A percentile compares a stretch with the other conserved stretches of the same genome.
These are phyloP conservation scores for Thalassiosira hispida DNA, from an alignment of 352 stramenopile genomes.

Conservation along the genomic window DNA sequence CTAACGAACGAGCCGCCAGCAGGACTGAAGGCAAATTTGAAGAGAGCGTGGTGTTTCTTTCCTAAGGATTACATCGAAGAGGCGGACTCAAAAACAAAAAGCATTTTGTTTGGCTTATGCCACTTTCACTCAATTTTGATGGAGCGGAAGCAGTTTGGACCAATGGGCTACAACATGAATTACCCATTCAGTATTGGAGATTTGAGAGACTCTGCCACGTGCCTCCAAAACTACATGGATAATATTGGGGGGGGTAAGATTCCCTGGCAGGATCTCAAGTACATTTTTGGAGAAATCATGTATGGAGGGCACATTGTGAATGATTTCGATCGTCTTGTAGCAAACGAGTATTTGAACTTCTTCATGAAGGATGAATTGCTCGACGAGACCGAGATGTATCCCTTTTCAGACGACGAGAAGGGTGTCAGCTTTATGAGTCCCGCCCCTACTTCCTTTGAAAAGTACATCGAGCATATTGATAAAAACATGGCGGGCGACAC, in stretches of 20 bases:
- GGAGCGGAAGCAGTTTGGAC: constrained; percentile 97
- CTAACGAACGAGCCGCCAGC: constrained; percentile 95
- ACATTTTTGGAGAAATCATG: constrained; percentile 97
- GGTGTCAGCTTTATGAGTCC: constrained; percentile 93
- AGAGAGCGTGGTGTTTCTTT: constrained; percentile 96
- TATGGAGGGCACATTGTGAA: constrained; percentile 96
- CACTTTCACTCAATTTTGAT: constrained; percentile 97
- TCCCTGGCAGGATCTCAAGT: constrained; percentile 95
- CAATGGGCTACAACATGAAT: constrained; percentile 98
- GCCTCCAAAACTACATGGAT: constrained; percentile 96
- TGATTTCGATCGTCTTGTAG: constrained; percentile 92
- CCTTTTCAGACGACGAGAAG: constrained; percentile 96
- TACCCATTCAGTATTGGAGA: constrained; percentile 97
- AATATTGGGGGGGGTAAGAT: constrained; percentile 94
- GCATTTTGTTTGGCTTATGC: constrained; percentile 96
- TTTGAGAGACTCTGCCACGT: constrained; percentile 93
- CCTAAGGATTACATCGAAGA: constrained; percentile 96
- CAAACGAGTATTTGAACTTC: constrained; percentile 97
- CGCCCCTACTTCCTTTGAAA: constrained; percentile 95
- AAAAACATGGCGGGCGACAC: constrained; percentile 95
- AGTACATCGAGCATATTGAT: constrained; percentile 97
- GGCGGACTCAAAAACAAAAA: constrained; percentile 94
- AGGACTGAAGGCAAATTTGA: constrained; percentile 95
- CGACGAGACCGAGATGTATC: constrained; percentile 98
- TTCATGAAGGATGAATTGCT: constrained; percentile 98